Percentiles rank a stretch among this genome's conserved stretches.
Conservation (phyloP, 2,329 filamentous ascomycete species). For the Talaromyces sp. region DNA sequence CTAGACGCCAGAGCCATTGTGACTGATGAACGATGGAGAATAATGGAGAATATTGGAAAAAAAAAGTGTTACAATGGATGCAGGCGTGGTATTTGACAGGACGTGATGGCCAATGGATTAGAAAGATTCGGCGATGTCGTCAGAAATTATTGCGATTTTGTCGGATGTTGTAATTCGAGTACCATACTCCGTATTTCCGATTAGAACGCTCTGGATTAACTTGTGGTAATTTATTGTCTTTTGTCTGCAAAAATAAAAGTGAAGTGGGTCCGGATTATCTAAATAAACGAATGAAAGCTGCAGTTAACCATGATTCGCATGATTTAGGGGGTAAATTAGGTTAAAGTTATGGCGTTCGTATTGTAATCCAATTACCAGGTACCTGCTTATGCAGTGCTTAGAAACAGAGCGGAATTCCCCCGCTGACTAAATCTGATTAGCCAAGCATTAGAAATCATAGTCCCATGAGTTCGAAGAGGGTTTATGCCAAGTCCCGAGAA, state of each 20-base stretch:
- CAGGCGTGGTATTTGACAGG: background rate
- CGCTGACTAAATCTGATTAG: background rate
- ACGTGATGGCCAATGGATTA: background rate
- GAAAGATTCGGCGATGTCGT: background rate
- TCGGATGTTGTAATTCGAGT: background rate
- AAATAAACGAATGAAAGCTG: background rate
- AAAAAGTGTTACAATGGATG: background rate
- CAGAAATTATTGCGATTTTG: background rate
- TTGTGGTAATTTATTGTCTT: background rate
- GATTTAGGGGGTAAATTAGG: background rate
- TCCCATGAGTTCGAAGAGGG: background rate
- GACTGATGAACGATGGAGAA: background rate
- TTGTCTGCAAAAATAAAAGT: background rate
- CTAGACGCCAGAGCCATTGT: background rate
- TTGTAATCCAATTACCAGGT: background rate
- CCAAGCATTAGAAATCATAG: conserved; percentile 2
- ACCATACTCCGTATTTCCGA: background rate
- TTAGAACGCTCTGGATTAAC: background rate
- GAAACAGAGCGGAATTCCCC: background rate
- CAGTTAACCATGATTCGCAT: background rate
- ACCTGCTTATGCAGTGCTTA: background rate
- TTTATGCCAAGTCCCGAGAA: background rate
- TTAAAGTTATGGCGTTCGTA: background rate
- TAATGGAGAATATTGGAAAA: background rate
- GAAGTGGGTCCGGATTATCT: background rate